Evolutionary conservation across 176 grass and related monocot species (phyloP), one percentile per base, ranked within the genome.

Genomic region (Avena sativa): DNA sequence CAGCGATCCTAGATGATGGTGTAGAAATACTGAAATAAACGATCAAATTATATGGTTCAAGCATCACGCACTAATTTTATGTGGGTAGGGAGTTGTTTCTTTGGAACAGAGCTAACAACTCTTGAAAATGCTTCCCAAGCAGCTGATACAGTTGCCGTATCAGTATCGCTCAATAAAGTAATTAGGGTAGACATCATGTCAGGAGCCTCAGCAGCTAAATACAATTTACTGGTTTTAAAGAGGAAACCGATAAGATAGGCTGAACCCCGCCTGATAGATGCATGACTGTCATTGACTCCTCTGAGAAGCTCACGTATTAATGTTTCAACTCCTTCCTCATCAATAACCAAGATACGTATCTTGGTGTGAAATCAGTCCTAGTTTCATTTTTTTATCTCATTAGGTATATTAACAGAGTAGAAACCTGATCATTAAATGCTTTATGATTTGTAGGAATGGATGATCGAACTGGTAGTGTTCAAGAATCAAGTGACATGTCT

Each of bases 61-160:
- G 97, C 92, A 94, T 98, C 97, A 5, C 94, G 93, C 28, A 98
- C 92, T 86, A 98, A 25, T 90, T 96, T 98, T 75, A 98, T 98
- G 87, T 94, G 93, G 10, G 93, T 88, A 52, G 94, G 90, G 20
- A 98, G 92, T 50, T 92, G 82, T 88, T 98, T 94, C 86, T 98
- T 98, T 7, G 92, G 92, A 87, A 96, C 81, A 78, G 97, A 94
- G 52, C 87, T 80, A 84, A 96, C 90, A 62, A 98, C 97, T 90
- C 90, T 94, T 78, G 88, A 85, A 85, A 98, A 95, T 88, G 97
- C 97, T 86, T 98, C 97, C 94, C 91, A 94, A 63, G 92, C 94
- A 88, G 80, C 97, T 79, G 48, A 84, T 85, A 98, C 89, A 85
- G 97, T 98, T 91, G 92, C 89, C 44, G 84, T 85, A 75, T 98